Evolutionary conservation across 345 rosid genomes (phyloP).

Genomic region (Dovyalis caffra): DNA sequence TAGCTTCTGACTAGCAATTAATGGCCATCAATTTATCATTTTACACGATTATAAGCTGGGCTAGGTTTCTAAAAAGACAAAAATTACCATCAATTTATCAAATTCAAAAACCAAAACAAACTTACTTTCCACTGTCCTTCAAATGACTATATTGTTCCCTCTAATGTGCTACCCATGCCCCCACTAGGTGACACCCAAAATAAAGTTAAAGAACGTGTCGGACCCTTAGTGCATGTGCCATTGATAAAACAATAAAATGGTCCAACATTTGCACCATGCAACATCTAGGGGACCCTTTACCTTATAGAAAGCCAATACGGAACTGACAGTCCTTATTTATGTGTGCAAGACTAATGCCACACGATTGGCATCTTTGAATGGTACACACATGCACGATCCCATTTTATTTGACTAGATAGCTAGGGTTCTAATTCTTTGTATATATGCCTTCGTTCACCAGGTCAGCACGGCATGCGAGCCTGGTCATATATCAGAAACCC

Average conservation of each 20-base stretch:
- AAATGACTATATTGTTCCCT: conserved; percentile 32
- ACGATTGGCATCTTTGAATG: conserved; percentile 45
- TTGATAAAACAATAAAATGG: conserved; percentile 15
- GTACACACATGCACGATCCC: neutral
- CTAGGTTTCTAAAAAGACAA: no score
- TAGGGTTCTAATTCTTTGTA: neutral
- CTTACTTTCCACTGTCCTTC: neutral
- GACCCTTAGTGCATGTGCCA: conserved; percentile 26
- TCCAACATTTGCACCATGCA: conserved; percentile 16
- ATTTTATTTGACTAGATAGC: neutral
- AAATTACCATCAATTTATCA: neutral
- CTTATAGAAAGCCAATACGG: conserved; percentile 21
- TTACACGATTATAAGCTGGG: neutral
- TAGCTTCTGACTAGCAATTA: neutral
- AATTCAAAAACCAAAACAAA: neutral
- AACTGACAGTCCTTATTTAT: neutral
- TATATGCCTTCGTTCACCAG: neutral
- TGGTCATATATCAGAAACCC: neutral
- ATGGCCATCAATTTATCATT: conserved; percentile 11
- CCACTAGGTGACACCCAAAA: conserved; percentile 16
- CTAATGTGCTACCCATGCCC: conserved; percentile 29
- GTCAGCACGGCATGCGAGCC: conserved; percentile 1
- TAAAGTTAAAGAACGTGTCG: conserved; percentile 14
- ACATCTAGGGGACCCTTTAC: conserved; percentile 17
- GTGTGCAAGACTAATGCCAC: conserved; percentile 21